Percentiles rank a stretch among this genome's conserved stretches.
phyloP scores from a whole-genome alignment of 2,329 filamentous ascomycete genomes.

The Botrytis galanthina region DNA sequence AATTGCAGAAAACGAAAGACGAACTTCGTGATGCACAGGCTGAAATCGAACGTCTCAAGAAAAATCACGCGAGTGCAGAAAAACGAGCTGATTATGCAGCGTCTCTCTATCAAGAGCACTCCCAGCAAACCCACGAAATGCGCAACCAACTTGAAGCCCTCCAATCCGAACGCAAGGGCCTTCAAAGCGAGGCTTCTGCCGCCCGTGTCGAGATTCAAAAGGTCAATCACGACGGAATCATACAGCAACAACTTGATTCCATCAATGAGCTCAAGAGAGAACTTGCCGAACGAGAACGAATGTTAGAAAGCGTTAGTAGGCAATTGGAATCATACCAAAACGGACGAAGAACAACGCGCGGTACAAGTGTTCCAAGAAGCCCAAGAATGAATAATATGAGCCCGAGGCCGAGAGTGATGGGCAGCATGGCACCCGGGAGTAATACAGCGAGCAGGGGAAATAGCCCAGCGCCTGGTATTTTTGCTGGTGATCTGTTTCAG shows the following conservation, averaged over 20 bases:
- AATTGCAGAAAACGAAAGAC: slow-evolving; percentile 43
- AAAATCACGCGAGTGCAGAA: slow-evolving; percentile 23
- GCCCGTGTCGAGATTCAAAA: slow-evolving; percentile 35
- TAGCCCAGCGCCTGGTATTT: slow-evolving; percentile 30
- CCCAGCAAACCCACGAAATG: slow-evolving; percentile 27
- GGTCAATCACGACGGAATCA: slow-evolving; percentile 29
- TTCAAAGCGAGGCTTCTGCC: slow-evolving; percentile 30
- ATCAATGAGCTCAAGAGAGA: slow-evolving; percentile 38
- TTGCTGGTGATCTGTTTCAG: slow-evolving; percentile 10
- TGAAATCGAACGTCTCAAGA: slow-evolving; percentile 31
- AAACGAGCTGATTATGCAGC: slow-evolving; percentile 36
- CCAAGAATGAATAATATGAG: slow-evolving; percentile 36
- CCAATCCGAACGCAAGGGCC: slow-evolving; percentile 22
- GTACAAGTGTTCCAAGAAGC: slow-evolving; percentile 35
- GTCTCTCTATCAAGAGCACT: slow-evolving; percentile 35
- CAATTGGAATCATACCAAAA: slow-evolving; percentile 41
- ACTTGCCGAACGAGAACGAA: slow-evolving; percentile 39
- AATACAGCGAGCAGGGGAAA: slow-evolving; percentile 29
- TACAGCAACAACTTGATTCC: slow-evolving; percentile 29
- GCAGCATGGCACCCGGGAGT: slow-evolving; percentile 19
- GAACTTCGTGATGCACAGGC: slow-evolving; percentile 35
- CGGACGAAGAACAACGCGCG: slow-evolving; percentile 41
- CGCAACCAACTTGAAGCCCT: slow-evolving; percentile 26
- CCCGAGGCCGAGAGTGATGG: slow-evolving; percentile 23
- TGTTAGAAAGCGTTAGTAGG: slow-evolving; percentile 42